phyloP scores from a whole-genome alignment of 2,329 filamentous ascomycete species.

The Arachnomyces sp. region DNA sequence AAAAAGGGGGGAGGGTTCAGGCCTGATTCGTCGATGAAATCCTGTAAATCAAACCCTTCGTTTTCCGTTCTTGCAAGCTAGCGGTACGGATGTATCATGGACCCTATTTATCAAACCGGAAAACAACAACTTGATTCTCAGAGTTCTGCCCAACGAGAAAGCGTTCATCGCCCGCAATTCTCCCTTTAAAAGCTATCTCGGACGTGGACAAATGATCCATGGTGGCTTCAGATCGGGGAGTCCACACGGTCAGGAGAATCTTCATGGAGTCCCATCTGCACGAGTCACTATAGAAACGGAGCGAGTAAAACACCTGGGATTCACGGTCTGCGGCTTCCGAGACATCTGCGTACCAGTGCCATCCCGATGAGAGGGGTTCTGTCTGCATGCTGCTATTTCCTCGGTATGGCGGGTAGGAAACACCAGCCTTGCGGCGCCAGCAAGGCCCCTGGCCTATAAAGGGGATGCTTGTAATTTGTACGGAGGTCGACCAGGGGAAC shows the following conservation, averaged over 20 bases:
- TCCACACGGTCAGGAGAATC: conserved; percentile 24
- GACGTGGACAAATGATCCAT: conserved; percentile 33
- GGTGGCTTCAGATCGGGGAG: conserved; percentile 16
- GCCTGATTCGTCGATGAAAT: too few species aligned
- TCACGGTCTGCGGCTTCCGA: conserved; percentile 27
- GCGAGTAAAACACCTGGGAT: conserved; percentile 26
- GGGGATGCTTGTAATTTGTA: conserved; percentile 48
- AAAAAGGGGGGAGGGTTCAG: too few species aligned
- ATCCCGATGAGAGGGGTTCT: conserved; percentile 18
- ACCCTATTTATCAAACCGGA: conserved; percentile 39
- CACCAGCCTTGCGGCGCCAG: conserved; percentile 40
- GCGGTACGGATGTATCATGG: neutral
- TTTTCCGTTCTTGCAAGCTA: neutral
- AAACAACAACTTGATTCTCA: conserved; percentile 44
- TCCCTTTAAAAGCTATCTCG: conserved; percentile 44
- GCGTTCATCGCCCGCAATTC: conserved; percentile 51
- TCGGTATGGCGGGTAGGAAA: conserved; percentile 39
- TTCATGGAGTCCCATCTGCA: conserved; percentile 19
- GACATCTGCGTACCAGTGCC: conserved; percentile 30
- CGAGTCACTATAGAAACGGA: conserved; percentile 24
- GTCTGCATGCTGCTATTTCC: conserved; percentile 32
- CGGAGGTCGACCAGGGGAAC: conserved; percentile 32
- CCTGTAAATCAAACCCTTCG: conserved; percentile 3
- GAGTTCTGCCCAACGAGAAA: conserved; percentile 55
- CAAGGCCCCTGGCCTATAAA: conserved; percentile 43